Evolutionary conservation across 2,329 filamentous ascomycete species (phyloP).

Genomic region (Neofusicoccum ribis): DNA sequence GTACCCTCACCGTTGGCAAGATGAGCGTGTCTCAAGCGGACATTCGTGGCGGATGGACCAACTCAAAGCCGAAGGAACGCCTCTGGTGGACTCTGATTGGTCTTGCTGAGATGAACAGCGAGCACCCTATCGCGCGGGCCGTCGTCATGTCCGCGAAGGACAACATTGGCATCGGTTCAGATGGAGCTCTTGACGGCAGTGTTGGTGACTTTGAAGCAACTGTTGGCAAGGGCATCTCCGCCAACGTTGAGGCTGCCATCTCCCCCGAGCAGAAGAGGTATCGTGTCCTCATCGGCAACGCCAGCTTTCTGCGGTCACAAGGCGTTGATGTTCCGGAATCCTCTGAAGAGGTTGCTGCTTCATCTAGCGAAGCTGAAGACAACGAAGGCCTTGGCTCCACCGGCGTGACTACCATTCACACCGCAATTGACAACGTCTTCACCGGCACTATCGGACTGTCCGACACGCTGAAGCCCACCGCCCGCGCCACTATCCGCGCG

Average conservation of each 20-base stretch:
- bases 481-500: slow-evolving; percentile 76
- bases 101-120: slow-evolving; percentile 91
- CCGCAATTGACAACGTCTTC: slow-evolving; percentile 80
- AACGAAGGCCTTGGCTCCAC: slow-evolving; percentile 45
- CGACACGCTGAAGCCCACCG: slow-evolving; percentile 88
- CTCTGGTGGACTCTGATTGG: slow-evolving; percentile 97
- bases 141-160: slow-evolving; percentile 74
- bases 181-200: slow-evolving; percentile 77
- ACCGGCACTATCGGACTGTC: slow-evolving; percentile 80
- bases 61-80: slow-evolving; percentile 65
- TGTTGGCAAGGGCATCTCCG: slow-evolving; percentile 83
- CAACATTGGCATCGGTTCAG: slow-evolving; percentile 70
- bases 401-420: slow-evolving; percentile 87
- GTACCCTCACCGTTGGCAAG: slow-evolving; percentile 89
- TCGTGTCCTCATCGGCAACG: slow-evolving; percentile 80
- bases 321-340: slow-evolving; percentile 62
- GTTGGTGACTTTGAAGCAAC: slow-evolving; percentile 80
- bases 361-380: slow-evolving; percentile 17
- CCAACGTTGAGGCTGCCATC: slow-evolving; percentile 74
- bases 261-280: slow-evolving; percentile 70
- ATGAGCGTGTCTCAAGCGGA: slow-evolving; percentile 83
- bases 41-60: slow-evolving; percentile 68
- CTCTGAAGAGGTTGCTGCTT: slow-evolving; percentile 29
- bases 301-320: slow-evolving; percentile 71
- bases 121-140: slow-evolving; percentile 93